Conservation (phyloP, 192 early-diverging fungal species). For the Oehlia diaphana region DNA sequence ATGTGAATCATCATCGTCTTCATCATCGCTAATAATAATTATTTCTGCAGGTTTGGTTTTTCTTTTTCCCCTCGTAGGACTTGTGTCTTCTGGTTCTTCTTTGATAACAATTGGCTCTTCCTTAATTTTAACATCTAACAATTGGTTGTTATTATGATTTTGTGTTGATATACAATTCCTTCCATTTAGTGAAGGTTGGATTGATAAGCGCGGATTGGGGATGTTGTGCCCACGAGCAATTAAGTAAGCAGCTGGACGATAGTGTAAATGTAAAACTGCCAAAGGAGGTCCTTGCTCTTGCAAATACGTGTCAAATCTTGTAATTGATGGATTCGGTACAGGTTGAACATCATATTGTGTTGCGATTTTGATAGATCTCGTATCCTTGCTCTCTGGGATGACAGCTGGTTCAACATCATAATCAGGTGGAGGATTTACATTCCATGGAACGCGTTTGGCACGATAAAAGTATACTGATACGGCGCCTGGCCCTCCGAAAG, state of each 20-base stretch:
- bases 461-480: slow-evolving; percentile 18
- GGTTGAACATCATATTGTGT: slow-evolving; percentile 8
- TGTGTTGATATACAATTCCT: background rate
- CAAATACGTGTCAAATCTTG: slow-evolving; percentile 7
- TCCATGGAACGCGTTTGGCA: slow-evolving; percentile 1
- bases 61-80: background rate
- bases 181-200: background rate
- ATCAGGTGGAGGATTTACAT: background rate
- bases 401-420: background rate
- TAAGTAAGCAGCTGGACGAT: slow-evolving; percentile 9
- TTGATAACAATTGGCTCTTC: background rate
- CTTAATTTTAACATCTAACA: background rate
- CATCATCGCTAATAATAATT: too few relatives aligned
- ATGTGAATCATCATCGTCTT: too few relatives aligned
- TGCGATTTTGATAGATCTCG: background rate
- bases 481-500: slow-evolving; percentile 3
- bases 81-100: slow-evolving; percentile 8
- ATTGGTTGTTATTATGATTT: background rate
- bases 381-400: slow-evolving; percentile 2
- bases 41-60: background rate
- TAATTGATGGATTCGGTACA: slow-evolving; percentile 6
- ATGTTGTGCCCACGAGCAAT: background rate
- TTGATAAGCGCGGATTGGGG: background rate
- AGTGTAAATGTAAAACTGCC: slow-evolving; percentile 6
- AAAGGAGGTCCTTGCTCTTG: slow-evolving; percentile 7